These are phyloP conservation scores for Aquilaria malaccensis DNA, from an alignment of 345 rosid genomes.

Conservation along the genomic window DNA sequence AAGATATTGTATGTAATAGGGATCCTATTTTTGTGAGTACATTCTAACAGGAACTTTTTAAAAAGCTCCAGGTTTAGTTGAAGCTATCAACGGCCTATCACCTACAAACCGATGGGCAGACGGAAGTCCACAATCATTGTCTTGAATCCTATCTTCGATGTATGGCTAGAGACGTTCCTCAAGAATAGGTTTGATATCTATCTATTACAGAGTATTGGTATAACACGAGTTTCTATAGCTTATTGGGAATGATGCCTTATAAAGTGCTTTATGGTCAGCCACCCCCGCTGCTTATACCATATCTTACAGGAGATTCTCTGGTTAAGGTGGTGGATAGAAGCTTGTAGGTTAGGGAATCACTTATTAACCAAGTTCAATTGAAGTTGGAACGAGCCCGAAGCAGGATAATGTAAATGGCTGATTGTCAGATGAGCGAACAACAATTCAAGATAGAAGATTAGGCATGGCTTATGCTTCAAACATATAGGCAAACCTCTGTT, in stretches of 20 bases:
- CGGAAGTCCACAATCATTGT: neutral
- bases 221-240: neutral
- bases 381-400: neutral
- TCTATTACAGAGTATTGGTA: neutral
- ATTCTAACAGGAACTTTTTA: neutral
- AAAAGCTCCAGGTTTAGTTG: neutral
- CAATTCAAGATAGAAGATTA: neutral
- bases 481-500: slow-evolving; percentile 2
- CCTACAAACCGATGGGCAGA: neutral
- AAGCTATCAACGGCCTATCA: neutral
- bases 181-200: too few species aligned
- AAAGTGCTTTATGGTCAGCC: neutral
- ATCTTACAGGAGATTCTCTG: neutral
- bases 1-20: too few species aligned
- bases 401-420: neutral
- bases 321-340: neutral
- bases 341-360: neutral
- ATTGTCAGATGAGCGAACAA: neutral
- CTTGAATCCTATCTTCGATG: neutral
- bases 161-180: neutral
- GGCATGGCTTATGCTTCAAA: neutral
- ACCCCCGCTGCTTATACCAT: neutral
- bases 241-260: neutral
- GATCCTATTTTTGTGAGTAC: neutral
- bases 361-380: too few species aligned